Percentiles rank a stretch among this genome's conserved stretches.
These are phyloP conservation scores for Aspergillus hiratsukae DNA, from an alignment of 2,329 filamentous ascomycete genomes.

Conservation along the genomic window DNA sequence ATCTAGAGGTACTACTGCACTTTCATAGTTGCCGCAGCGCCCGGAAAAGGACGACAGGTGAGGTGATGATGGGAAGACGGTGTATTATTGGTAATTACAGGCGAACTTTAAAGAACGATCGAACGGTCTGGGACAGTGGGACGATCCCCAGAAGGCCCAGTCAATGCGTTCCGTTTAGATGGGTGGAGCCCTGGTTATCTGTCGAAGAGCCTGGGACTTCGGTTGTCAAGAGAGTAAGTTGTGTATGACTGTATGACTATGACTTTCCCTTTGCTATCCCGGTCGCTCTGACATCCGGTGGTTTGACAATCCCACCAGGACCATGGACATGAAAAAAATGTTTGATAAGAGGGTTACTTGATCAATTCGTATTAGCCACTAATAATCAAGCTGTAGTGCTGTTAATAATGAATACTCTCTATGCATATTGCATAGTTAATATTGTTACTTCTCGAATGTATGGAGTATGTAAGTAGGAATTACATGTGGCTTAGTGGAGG, in stretches of 20 bases:
- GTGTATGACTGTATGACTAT: slow-evolving; percentile 3
- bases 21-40: slow-evolving; percentile 14
- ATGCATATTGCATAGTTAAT: neutral
- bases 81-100: slow-evolving; percentile 17
- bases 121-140: slow-evolving; percentile 23
- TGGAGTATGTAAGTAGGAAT: neutral
- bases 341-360: neutral
- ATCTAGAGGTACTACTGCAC: slow-evolving; percentile 2
- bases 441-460: neutral
- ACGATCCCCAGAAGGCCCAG: slow-evolving; percentile 19
- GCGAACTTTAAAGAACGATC: slow-evolving; percentile 23
- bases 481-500: slow-evolving; percentile 9
- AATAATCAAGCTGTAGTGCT: neutral
- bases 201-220: neutral
- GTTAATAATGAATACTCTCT: too few species aligned
- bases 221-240: neutral
- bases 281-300: neutral
- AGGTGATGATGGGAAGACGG: slow-evolving; percentile 7
- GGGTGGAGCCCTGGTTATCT: slow-evolving; percentile 3
- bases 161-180: slow-evolving; percentile 12
- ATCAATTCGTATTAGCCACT: neutral
- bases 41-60: slow-evolving; percentile 10
- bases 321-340: neutral
- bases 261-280: neutral
- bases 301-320: neutral